Base-by-base conservation (phyloP, 176 grass and related monocot species). In the Pontederia paniculata region DNA sequence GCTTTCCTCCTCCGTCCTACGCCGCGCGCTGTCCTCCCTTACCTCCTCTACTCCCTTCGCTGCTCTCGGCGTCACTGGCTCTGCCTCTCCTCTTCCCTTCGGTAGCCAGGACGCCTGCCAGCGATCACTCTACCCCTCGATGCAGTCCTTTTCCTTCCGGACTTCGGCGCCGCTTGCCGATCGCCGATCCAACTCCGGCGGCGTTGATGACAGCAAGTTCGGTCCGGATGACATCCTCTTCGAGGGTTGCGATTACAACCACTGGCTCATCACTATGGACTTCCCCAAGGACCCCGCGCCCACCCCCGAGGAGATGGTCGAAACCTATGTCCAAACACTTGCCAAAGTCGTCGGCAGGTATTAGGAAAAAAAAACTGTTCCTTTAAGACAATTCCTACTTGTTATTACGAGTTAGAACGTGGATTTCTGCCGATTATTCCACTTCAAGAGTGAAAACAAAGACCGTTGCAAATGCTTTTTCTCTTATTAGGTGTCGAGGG, bases 191-290 rank as follows among this genome's bases (percentile, higher is more conserved):
- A 9, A 60, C 43, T 37, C 28, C 43, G 77, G 45, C 11, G 66
- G 31, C 12, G 55, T 66, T 17, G 70, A 60, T 3, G 75, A 80
- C 0, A 60, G 47, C 64, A 86, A 89, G 45, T 80, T 95, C 28
- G 66, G 70, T 22, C 82, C 85, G 45, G 85, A 89, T 1, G 90
- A 96, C 54, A 89, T 96, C 58, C 73, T 86, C 47, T 89, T 89
- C 51, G 85, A 96, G 70, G 90, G 90, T 2, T 96, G 90, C 62
- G 90, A 96, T 63, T 96, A 81, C 77, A 96, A 96, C 52, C 86
- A 96, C 82, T 96, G 91, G 86, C 77, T 96, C 70, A 89, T 96
- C 74, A 96, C 91, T 48, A 96, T 96, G 82, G 86, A 96, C 22
- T 96, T 96, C 75, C 80, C 86, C 10, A 58, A 71, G 68, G 86